Evolutionary conservation across 179 eudicot genomes (phyloP), one percentile per base, ranked within the genome.

Genomic region (Nepenthes alata): DNA sequence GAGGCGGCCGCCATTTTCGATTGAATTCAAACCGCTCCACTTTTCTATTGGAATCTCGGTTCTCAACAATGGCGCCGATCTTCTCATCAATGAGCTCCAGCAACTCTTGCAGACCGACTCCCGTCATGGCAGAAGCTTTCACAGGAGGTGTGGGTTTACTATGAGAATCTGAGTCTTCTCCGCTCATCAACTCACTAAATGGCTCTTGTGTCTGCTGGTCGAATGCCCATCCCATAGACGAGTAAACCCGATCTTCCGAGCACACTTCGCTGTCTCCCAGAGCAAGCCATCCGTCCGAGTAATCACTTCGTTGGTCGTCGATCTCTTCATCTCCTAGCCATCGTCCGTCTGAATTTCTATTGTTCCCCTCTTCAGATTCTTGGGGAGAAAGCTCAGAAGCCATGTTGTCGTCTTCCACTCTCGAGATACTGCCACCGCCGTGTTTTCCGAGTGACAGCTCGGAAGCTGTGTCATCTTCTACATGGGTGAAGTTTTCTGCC

Each of bases 81-180:
- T 82, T 86, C 62, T 78, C 80, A 53, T 91, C 95, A 35, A 91
- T 80, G 50, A 84, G 68, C 72, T 80, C 81, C 48, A 91, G 87
- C 84, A 91, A 78, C 65, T 89, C 95, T 65, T 78, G 83, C 71
- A 91, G 76, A 16, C 98, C 98, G 61, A 86, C 85, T 66, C 96
- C 81, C 64, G 73, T 86, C 45, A 91, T 60, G 2, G 96, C 95
- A 50, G 98, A 91, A 47, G 89, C 78, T 76, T 83, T 86, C 34
- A 81, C 89, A 68, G 63, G 76, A 5, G 86, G 74, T 41, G 15
- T 53, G 39, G 60, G 55, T 61, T 76, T 80, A 52, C 57, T 14
- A 67, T 67, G 58, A 10, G 72, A 59, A 35, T 61, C 58, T 11
- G 59, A 36, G 65, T 45, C 68, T 6, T 66, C 37, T 45, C 48